Conservation (phyloP, 306 rosid genomes). For the Cercis canadensis region DNA sequence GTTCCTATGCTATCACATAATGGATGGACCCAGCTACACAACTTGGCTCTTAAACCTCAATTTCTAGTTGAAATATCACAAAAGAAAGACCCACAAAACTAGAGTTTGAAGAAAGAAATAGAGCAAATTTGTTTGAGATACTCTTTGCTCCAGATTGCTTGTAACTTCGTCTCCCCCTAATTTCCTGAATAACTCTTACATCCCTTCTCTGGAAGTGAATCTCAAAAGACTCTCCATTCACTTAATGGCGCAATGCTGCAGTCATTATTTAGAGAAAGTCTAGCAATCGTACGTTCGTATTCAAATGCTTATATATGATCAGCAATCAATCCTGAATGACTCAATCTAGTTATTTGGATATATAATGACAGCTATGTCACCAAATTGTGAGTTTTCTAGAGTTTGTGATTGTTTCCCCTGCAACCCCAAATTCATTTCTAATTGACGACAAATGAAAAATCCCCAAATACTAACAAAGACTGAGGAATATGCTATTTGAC, state of each 20-base stretch:
- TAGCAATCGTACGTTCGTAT: not conserved
- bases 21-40: conserved; percentile 18
- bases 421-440: not conserved
- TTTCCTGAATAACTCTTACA: conserved; percentile 11
- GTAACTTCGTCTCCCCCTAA: not conserved
- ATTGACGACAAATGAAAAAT: not conserved
- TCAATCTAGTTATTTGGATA: conserved; percentile 4
- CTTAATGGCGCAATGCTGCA: no score
- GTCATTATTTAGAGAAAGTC: not conserved
- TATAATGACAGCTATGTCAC: not conserved
- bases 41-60: conserved; percentile 7
- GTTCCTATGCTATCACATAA: not conserved
- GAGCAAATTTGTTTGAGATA: conserved; percentile 5
- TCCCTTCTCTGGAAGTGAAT: not conserved
- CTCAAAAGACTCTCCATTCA: not conserved
- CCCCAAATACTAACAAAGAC: no score
- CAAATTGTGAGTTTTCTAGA: not conserved
- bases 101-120: not conserved
- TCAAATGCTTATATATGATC: not conserved
- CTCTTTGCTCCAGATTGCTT: not conserved
- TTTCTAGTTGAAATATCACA: conserved; percentile 8
- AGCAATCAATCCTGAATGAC: conserved; percentile 1
- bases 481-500: no score
- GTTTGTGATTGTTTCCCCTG: not conserved
- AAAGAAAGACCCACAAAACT: not conserved